A percentile compares a stretch with the other conserved stretches of the same genome.
phyloP scores from a whole-genome alignment of 2,329 filamentous ascomycete species.

The Claviceps arundinis region DNA sequence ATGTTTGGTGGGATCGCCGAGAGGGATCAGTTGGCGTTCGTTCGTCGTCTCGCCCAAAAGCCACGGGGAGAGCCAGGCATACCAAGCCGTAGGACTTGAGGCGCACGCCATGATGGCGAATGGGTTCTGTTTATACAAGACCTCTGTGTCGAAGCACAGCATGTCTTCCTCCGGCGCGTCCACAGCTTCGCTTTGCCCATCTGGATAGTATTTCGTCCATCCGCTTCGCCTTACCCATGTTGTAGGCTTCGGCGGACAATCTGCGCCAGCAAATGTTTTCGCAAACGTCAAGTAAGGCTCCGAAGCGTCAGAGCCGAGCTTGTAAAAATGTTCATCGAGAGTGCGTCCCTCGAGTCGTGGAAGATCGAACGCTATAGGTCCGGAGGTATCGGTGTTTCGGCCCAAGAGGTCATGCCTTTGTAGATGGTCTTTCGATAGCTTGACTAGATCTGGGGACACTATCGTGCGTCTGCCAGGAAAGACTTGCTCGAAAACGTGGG shows the following conservation, averaged over 20 bases:
- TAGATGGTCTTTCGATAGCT: constrained; percentile 72
- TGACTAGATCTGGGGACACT: constrained; percentile 58
- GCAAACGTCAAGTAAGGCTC: constrained; percentile 70
- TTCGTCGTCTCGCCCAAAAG: constrained; percentile 68
- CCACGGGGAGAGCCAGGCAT: constrained; percentile 96
- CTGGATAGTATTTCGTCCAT: constrained; percentile 82
- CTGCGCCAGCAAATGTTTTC: constrained; percentile 55
- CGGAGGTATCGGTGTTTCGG: constrained; percentile 68
- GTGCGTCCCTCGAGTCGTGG: constrained; percentile 66
- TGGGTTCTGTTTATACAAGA: constrained; percentile 85
- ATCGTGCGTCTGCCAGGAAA: constrained; percentile 48
- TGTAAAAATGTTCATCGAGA: constrained; percentile 89
- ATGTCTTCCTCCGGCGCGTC: constrained; percentile 67
- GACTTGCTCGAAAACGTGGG: constrained; percentile 68
- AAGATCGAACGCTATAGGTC: constrained; percentile 75
- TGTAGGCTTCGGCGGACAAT: constrained; percentile 45
- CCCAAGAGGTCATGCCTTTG: constrained; percentile 74
- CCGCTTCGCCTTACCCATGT: constrained; percentile 72
- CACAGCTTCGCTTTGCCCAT: constrained; percentile 58
- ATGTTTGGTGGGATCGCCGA: constrained; percentile 61
- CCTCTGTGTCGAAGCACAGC: constrained; percentile 90
- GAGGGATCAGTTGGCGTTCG: constrained; percentile 68
- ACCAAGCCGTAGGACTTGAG: constrained; percentile 81
- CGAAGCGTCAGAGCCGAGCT: constrained; percentile 71
- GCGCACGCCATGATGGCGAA: constrained; percentile 97